Base-by-base conservation (phyloP, 164 flowering plant species). In the Saururus chinensis region DNA sequence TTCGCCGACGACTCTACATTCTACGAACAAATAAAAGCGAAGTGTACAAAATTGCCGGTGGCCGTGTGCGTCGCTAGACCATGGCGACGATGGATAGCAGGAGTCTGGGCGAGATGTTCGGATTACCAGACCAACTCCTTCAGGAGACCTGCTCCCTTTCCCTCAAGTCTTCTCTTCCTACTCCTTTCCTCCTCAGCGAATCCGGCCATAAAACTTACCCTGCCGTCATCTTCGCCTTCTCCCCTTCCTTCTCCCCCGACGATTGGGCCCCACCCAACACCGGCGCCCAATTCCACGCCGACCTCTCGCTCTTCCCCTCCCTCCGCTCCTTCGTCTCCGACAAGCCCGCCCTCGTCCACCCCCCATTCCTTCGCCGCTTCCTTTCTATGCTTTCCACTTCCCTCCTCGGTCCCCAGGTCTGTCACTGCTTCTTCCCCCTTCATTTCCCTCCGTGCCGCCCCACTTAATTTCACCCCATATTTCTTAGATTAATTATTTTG, bases 191-290 rank as follows among this genome's bases (percentile, higher is more conserved):
- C 21, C 55, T 51, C 16, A 56, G 19, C 42, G 57, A 19, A 2
- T 20, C 19, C 19, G 4, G 30, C 30, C 35, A 25, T 13, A 4
- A 7, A 5, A 20, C 41, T 35, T 23, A 10, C 22, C 53, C 58
- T 0, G 26, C 19, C 6, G 69, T 60, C 57, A 19, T 86, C 37
- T 74, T 83, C 42, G 75, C 77, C 66, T 87, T 89, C 52, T 63
- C 84, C 0, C 83, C 84, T 9, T 64, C 77, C 23, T 84, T 83
- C 85, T 64, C 71, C 2, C 65, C 68, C 1, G 61, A 65, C 8
- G 77, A 80, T 37, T 85, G 88, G 88, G 62, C 85, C 85, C 40
- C 74, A 66, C 19, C 66, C 73, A 0, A 5, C 59, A 49, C 53
- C 49, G 5, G 0, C 14, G 53, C 49, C 53, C n/a, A n/a, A n/a